phyloP scores from a whole-genome alignment of 352 stramenopile species.

The Phytophthora capsici region DNA sequence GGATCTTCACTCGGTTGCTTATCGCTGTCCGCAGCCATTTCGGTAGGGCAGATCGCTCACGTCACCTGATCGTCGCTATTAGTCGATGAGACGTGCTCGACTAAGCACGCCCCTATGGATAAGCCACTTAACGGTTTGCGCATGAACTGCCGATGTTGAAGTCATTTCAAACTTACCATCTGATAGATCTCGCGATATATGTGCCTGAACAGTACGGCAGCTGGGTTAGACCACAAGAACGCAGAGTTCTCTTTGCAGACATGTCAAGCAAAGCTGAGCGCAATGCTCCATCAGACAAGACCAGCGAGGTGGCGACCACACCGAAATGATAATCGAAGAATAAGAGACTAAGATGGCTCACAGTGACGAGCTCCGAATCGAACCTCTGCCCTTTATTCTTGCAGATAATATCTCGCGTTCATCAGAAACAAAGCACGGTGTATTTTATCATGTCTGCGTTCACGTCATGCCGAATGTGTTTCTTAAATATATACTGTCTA shows the following conservation, averaged over 20 bases:
- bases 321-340: conserved; percentile 39
- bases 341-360: conserved; percentile 4
- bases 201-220: conserved; percentile 3
- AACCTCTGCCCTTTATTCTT: too few relatives aligned
- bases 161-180: not conserved
- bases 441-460: not conserved
- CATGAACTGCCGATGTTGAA: not conserved
- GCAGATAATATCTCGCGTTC: too few relatives aligned
- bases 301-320: conserved; percentile 13
- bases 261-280: conserved; percentile 1
- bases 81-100: conserved; percentile 5
- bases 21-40: too few relatives aligned
- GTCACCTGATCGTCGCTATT: not conserved
- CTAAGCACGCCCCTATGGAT: not conserved
- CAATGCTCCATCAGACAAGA: conserved; percentile 11
- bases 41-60: not conserved
- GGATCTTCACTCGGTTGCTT: too few relatives aligned
- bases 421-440: conserved; percentile 5
- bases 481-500: conserved; percentile 38
- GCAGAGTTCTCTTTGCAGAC: not conserved
- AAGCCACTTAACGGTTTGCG: not conserved
- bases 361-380: not conserved
- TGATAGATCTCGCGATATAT: not conserved
- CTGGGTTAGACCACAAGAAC: not conserved
- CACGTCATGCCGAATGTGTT: conserved; percentile 8